Percentiles rank a stretch among this genome's conserved stretches.
phyloP scores from a whole-genome alignment of 495 filamentous ascomycete species.

The Haplographium delicatum region DNA sequence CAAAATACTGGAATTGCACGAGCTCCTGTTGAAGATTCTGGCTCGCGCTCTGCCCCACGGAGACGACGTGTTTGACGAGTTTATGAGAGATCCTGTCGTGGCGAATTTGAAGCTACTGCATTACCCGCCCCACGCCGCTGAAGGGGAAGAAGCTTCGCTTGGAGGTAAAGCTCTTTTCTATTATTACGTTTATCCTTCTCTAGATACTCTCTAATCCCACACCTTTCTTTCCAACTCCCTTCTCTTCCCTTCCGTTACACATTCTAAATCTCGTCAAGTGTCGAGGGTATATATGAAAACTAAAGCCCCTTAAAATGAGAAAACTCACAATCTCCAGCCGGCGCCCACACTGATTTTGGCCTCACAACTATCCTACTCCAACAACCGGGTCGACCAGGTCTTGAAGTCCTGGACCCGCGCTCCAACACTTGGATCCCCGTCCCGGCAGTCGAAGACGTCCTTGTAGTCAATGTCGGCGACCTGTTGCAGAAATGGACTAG shows the following conservation, averaged over 20 bases:
- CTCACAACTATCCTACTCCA: constrained; percentile 41
- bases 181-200: too few species aligned
- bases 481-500: constrained; percentile 42
- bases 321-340: constrained; percentile 20
- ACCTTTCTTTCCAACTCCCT: too few species aligned
- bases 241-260: too few species aligned
- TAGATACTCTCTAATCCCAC: too few species aligned
- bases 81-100: constrained; percentile 33
- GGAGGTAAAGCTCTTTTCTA: constrained; percentile 15
- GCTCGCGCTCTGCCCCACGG: constrained; percentile 36
- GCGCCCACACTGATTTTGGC: constrained; percentile 49
- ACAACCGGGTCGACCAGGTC: constrained; percentile 32
- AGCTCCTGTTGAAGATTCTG: constrained; percentile 30
- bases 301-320: too few species aligned
- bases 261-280: too few species aligned
- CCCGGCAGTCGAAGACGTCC: constrained; percentile 38
- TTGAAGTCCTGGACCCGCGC: constrained; percentile 36
- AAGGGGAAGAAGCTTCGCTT: constrained; percentile 27
- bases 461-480: constrained; percentile 52
- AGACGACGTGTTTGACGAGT: constrained; percentile 35
- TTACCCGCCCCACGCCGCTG: constrained; percentile 38
- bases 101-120: constrained; percentile 36
- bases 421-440: constrained; percentile 36
- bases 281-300: too few species aligned
- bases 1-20: constrained; percentile 22